Evolutionary conservation across 768 basidiomycete genomes (phyloP).

Genomic region (Russula griseocarnosa): DNA sequence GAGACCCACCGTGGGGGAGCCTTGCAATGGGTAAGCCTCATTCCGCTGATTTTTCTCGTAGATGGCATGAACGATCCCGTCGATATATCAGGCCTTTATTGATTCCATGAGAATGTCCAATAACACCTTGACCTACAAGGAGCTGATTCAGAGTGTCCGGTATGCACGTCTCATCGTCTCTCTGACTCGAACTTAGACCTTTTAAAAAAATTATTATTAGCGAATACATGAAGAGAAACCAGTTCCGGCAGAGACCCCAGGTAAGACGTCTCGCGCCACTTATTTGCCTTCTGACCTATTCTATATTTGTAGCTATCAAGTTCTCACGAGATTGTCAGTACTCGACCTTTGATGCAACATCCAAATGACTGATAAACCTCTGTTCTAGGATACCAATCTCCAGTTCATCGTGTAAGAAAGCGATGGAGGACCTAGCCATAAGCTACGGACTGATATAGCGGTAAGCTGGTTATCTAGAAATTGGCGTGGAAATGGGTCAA

Average conservation of each 20-base stretch:
- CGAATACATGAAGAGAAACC: neutral
- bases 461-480: no score
- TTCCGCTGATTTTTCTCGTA: neutral
- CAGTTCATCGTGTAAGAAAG: no score
- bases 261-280: slow-evolving; percentile 8
- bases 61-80: neutral
- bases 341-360: no score
- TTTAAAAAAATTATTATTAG: neutral
- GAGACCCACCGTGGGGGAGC: neutral
- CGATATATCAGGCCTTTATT: slow-evolving; percentile 12
- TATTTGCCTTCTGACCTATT: no score
- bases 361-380: no score
- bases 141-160: neutral
- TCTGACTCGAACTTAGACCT: neutral
- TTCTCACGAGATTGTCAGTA: no score
- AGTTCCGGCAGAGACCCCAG: neutral
- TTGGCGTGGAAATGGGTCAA: no score
- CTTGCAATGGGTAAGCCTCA: neutral
- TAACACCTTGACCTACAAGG: neutral
- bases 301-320: no score
- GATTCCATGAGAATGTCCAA: neutral
- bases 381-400: no score
- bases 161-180: neutral
- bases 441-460: no score
- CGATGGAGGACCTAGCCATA: no score